Base-by-base conservation (phyloP, 2,329 filamentous ascomycete species). In the Exophiala spinifera region DNA sequence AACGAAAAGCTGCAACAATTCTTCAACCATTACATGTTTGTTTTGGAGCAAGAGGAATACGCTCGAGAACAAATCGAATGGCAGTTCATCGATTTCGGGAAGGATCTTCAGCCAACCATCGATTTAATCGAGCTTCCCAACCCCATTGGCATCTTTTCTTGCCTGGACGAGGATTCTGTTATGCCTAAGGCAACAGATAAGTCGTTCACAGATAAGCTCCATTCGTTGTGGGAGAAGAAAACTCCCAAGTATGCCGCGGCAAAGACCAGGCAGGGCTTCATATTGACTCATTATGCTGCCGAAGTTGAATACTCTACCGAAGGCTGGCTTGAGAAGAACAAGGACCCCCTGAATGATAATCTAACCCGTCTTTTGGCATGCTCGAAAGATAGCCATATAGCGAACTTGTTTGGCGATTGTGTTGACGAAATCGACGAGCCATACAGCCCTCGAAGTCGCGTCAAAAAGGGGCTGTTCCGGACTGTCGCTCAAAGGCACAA, bases 1-100 rank as follows among this genome's bases (percentile, higher is more conserved):
- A 99, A 99, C 73, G 94, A 99, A 72, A 99, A 96, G 71, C 83
- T 99, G 5, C 94, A 99, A 67, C 94, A 99, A 64, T 99, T 99
- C 72, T 99, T 99, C 81, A 99, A 99, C 66, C 94, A 99, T 69
- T 95, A 99, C 76, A 99, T 99, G 94, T 99, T 99, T 67, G 94
- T 99, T 8, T 79, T 99, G 6, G 94, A 99, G 69, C 94, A 99
- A 67, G 94, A 99, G 70, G 94, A 99, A 70, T 99, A 99, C 70
- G 91, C 94, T 7, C 80, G 92, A 45, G 94, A 99, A 69, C 89
- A 96, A 71, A 99, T 99, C 63, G 94, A 99, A 73, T 99, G 94
- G 94, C 91, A 97, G 67, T 99, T 99, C 69, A 99, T 99, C 67
- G 94, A 99, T 71, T 99, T 99, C 68, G 94, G 94, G 15, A 91